Evolutionary conservation across 805 yeast genomes (phyloP).

Genomic region (Kodamaea sagamina): DNA sequence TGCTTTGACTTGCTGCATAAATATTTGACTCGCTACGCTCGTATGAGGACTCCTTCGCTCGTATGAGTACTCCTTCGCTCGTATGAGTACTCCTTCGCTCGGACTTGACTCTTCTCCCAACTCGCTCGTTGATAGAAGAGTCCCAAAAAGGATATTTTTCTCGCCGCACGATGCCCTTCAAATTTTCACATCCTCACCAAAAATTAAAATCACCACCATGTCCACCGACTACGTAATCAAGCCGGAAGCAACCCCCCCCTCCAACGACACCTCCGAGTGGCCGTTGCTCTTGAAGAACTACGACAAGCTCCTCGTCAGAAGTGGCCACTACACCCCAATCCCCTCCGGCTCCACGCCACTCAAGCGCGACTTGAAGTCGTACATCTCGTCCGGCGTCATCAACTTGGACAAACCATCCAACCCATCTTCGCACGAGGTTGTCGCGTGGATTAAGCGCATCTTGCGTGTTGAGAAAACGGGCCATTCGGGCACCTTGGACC

Average conservation of each 20-base stretch:
- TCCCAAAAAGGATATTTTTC: conserved; percentile 8
- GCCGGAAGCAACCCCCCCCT: conserved; percentile 79
- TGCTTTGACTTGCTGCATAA: too few relatives aligned
- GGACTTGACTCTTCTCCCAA: background rate
- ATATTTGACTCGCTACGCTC: too few relatives aligned
- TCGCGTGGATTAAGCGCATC: conserved; percentile 98
- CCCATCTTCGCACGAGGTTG: conserved; percentile 98
- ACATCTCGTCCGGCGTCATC: conserved; percentile 92
- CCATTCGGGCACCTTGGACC: conserved; percentile 98
- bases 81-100: too few relatives aligned
- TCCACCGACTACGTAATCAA: conserved; percentile 65
- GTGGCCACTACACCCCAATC: conserved; percentile 96
- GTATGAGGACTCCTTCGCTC: too few relatives aligned
- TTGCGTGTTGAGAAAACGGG: conserved; percentile 96
- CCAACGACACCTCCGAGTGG: conserved; percentile 91
- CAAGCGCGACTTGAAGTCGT: conserved; percentile 88
- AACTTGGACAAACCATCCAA: conserved; percentile 97
- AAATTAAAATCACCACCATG: conserved; percentile 11
- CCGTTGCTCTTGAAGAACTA: conserved; percentile 91
- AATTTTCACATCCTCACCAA: conserved; percentile 10
- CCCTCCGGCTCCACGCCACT: conserved; percentile 94
- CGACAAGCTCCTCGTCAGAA: conserved; percentile 90
- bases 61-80: too few relatives aligned
- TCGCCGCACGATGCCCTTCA: conserved; percentile 13
- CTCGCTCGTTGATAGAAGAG: background rate